These are phyloP conservation scores for Naganishia friedmannii DNA, from an alignment of 768 basidiomycete genomes.

Conservation along the genomic window DNA sequence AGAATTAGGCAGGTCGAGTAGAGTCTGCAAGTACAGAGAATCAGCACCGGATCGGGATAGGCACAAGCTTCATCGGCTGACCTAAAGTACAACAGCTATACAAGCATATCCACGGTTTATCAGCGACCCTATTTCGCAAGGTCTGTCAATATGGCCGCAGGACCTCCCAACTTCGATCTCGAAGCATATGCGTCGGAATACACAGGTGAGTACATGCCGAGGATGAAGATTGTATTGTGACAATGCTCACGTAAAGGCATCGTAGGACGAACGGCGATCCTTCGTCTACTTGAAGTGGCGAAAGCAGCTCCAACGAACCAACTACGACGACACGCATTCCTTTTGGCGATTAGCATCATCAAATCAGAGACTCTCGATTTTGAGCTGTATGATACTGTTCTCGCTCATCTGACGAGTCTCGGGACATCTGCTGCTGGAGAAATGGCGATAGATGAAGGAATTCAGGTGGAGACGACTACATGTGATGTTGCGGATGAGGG, in stretches of 20 bases:
- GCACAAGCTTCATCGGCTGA: too few relatives aligned
- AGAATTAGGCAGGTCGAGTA: too few relatives aligned
- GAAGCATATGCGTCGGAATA: constrained; percentile 27
- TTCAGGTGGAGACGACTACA: not conserved
- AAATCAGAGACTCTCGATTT: constrained; percentile 27
- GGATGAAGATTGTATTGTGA: too few relatives aligned
- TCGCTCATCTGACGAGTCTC: not conserved
- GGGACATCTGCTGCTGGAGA: not conserved
- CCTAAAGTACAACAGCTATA: not conserved
- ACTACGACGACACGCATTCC: constrained; percentile 8
- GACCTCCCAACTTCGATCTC: constrained; percentile 4
- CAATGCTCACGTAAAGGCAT: too few relatives aligned
- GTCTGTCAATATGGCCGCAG: not conserved
- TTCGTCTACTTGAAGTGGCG: constrained; percentile 21
- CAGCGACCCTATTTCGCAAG: not conserved
- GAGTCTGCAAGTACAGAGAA: too few relatives aligned
- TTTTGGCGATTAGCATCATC: constrained; percentile 21
- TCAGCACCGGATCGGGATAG: too few relatives aligned
- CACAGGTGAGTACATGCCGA: constrained; percentile 6
- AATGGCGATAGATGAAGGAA: not conserved
- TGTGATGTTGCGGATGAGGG: not conserved
- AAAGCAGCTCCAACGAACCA: not conserved
- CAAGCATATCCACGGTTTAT: too few relatives aligned
- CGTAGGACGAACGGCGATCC: constrained; percentile 31
- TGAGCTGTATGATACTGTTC: constrained; percentile 12